A percentile compares a stretch with the other conserved stretches of the same genome.
Conservation (phyloP, 345 rosid species). For the Bretschneidera sinensis region DNA sequence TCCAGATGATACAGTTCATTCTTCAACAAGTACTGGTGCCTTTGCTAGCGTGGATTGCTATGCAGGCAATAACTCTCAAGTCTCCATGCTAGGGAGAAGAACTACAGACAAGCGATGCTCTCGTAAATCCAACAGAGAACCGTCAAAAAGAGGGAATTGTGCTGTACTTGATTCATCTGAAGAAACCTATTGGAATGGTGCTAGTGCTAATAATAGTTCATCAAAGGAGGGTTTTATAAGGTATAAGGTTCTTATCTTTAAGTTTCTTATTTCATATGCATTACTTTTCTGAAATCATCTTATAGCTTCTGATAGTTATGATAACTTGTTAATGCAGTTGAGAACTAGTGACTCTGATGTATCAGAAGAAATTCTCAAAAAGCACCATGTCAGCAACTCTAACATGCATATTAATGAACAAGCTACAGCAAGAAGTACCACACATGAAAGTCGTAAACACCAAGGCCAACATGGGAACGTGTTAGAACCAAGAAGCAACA, state of each 20-base stretch:
- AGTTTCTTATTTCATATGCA: conserved; percentile 4
- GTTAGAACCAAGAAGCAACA: conserved; percentile 33
- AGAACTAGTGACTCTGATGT: conserved; percentile 28
- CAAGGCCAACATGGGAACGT: conserved; percentile 22
- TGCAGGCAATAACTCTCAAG: conserved; percentile 35
- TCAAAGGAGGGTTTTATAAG: conserved; percentile 29
- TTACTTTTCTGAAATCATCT: background rate
- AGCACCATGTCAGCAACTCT: conserved; percentile 31
- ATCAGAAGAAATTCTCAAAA: conserved; percentile 34
- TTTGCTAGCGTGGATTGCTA: conserved; percentile 26
- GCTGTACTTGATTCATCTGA: conserved; percentile 26
- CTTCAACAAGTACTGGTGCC: conserved; percentile 23
- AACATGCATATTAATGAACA: conserved; percentile 29
- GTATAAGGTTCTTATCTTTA: conserved; percentile 40
- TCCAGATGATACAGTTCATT: conserved; percentile 19
- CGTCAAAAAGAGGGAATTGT: conserved; percentile 36
- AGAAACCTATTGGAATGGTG: conserved; percentile 27
- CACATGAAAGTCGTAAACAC: conserved; percentile 28
- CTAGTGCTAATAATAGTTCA: conserved; percentile 22
- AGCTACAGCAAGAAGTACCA: conserved; percentile 14
- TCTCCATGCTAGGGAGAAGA: conserved; percentile 40
- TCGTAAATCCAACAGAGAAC: conserved; percentile 35
- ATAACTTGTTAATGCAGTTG: conserved; percentile 29
- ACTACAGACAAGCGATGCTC: conserved; percentile 32
- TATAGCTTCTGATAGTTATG: conserved; percentile 11